phyloP scores from a whole-genome alignment of 345 rosid species.

The Melastoma malabathricum region DNA sequence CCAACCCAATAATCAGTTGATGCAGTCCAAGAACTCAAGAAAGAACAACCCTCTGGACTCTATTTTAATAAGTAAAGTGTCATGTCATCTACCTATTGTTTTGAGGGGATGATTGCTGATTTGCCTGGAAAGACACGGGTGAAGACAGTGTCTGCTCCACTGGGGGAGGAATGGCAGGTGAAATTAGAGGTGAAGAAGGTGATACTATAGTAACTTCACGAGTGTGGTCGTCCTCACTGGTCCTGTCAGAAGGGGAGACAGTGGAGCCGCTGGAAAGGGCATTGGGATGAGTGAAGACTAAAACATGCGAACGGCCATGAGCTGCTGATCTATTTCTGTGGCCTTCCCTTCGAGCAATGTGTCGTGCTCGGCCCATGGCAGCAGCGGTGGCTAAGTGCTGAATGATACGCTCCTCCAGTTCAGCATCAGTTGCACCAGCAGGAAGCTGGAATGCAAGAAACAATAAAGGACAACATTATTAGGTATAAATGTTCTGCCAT shows the following conservation, averaged over 20 bases:
- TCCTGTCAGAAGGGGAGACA: slow-evolving; percentile 46
- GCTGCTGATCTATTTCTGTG: slow-evolving; percentile 60
- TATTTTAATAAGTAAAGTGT: slow-evolving; percentile 1
- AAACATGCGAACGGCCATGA: slow-evolving; percentile 67
- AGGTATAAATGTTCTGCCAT: background rate
- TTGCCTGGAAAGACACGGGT: slow-evolving; percentile 18
- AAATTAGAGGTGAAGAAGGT: slow-evolving; percentile 30
- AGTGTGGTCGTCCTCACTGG: slow-evolving; percentile 41
- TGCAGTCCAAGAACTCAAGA: too few species aligned
- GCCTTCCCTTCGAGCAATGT: slow-evolving; percentile 68
- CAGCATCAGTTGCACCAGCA: slow-evolving; percentile 61
- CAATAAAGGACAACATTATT: background rate
- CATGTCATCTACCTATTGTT: slow-evolving; percentile 32
- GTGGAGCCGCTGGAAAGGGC: slow-evolving; percentile 28
- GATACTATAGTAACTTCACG: slow-evolving; percentile 20
- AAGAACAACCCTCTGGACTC: too few species aligned
- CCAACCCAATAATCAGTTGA: background rate
- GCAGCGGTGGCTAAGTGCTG: slow-evolving; percentile 97
- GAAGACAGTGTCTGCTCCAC: slow-evolving; percentile 31
- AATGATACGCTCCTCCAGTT: slow-evolving; percentile 88
- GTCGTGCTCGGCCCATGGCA: slow-evolving; percentile 89
- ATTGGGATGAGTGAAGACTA: slow-evolving; percentile 50
- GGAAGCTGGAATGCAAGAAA: slow-evolving; percentile 41
- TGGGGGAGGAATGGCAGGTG: slow-evolving; percentile 19
- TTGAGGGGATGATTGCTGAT: slow-evolving; percentile 16